Evolutionary conservation across 495 filamentous ascomycete genomes (phyloP), one percentile per base, ranked within the genome.

Genomic region (Aspergillus baeticus): DNA sequence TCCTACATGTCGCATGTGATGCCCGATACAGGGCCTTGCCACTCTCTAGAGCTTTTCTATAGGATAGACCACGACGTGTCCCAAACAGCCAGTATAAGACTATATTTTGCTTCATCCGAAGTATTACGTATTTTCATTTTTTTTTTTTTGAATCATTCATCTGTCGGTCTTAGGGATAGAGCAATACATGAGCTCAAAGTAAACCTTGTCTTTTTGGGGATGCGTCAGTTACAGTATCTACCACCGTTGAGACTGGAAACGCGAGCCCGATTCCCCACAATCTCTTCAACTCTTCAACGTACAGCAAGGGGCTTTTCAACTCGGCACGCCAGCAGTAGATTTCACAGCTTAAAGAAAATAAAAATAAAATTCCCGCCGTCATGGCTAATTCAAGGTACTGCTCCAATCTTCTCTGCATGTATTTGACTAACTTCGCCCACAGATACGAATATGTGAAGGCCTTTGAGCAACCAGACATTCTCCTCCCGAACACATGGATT

Each of bases 401-500:
- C 38, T 26, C 5, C 18, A 14, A 23, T 1, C 10, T 23, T 21
- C 10, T 23, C 14, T 2, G n/a, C 8, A 3, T 58, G 6, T 2
- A 15, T 14, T 46, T 57, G 39, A 50, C 54, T 21, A 36, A 18
- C 51, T 44, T 4, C 8, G 26, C 17, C 20, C 23, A 38, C 20
- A 87, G 91, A 68, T 98, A 87, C 69, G 94, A 96, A 76, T 97
- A 98, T 68, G 94, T 97, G 59, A 89, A 89, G 64, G 68, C 77
- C 31, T 97, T 96, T 64, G 94, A 98, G 78, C 88, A 88, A 68
- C 71, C 82, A 5, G 89, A 95, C 64, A 71, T 71, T 22, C 75
- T 98, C 38, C 84, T 97, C 4, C 90, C 87, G 22, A 93, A 92
- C 59, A 97, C 93, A 10, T 98, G 90, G 89, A 86, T 97, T 38